Evolutionary conservation across 2,329 filamentous ascomycete genomes (phyloP), one percentile per base, ranked within the genome.

Genomic region (Phoma sp.): DNA sequence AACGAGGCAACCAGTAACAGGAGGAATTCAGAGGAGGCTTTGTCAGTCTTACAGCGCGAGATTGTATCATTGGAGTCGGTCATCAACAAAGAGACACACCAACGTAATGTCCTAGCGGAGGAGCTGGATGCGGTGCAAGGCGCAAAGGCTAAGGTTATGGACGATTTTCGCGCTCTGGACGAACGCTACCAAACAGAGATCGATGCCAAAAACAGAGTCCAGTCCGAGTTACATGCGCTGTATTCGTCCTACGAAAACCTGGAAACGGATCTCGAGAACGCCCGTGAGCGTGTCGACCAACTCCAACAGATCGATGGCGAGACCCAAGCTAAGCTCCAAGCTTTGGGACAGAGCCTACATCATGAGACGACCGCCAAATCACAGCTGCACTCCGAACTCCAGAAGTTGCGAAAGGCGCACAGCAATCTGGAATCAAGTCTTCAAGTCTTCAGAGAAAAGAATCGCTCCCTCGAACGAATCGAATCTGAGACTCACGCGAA

Each of bases 81-180:
- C 15, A 45, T 67, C 5, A 47, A 47, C 7, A 57, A 51, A 13
- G 60, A 66, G 19, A 47, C 47, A 13, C 56, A 67, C 29, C 55
- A 50, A 4, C 65, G 61, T 10, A 50, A 54, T 25, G 54, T 19
- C 10, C 38, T 75, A 24, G 51, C 52, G 6, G 36, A 38, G 9
- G 67, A 75, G 19, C 52, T 76, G n/a, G 59, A 66, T 6, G 41
- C 58, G 10, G 48, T 63, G 2, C 63, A 58, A 13, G 35, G 37
- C 9, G 44, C 43, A 6, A 72, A 67, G 41, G 39, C 45, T 4
- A 58, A 63, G 9, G 24, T 72, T 3, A 61, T 71, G 44, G 43
- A 64, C 7, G 62, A 72, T 8, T 46, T 72, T 6, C 25, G 43
- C 9, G 13, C 17, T 4, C 55, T 55, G 13, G 57, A 52, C 29